A percentile compares a stretch with the other conserved stretches of the same genome.
Evolutionary conservation across 2,329 filamentous ascomycete species (phyloP).

Genomic region (Colletotrichum zoysiae): DNA sequence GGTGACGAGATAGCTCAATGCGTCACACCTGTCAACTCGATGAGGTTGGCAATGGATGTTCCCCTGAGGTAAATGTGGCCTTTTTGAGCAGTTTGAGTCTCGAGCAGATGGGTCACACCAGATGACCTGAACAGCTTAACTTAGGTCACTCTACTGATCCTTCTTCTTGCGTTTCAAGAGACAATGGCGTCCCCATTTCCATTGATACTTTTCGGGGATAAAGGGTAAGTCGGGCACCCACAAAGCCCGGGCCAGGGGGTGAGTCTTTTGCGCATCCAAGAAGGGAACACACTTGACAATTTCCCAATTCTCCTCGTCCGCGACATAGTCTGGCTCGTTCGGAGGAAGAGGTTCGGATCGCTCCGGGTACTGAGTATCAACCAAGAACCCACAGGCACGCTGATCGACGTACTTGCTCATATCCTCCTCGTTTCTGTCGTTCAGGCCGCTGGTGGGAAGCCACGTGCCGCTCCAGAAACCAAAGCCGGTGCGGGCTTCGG

Average conservation of each 20-base stretch:
- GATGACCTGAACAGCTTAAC: neutral
- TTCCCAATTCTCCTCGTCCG: slow-evolving; percentile 83
- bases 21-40: neutral
- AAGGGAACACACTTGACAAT: slow-evolving; percentile 81
- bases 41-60: too few species aligned
- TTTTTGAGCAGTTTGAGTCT: neutral
- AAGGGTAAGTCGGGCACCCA: slow-evolving; percentile 83
- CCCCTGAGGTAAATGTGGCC: neutral
- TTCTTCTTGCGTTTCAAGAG: slow-evolving; percentile 72
- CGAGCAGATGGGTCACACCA: neutral
- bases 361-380: slow-evolving; percentile 85
- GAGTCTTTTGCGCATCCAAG: slow-evolving; percentile 82
- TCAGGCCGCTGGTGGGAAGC: slow-evolving; percentile 86
- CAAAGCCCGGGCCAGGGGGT: slow-evolving; percentile 78
- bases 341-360: slow-evolving; percentile 64
- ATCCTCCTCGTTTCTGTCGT: slow-evolving; percentile 91
- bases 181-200: slow-evolving; percentile 92
- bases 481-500: slow-evolving; percentile 76
- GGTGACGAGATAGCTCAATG: neutral
- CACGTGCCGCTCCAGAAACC: slow-evolving; percentile 88
- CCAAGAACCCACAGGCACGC: slow-evolving; percentile 81
- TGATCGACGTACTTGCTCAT: slow-evolving; percentile 86
- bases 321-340: slow-evolving; percentile 84
- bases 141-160: neutral
- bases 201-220: slow-evolving; percentile 76